Evolutionary conservation across 2,329 filamentous ascomycete species (phyloP).

Genomic region (Venturia carpophila): DNA sequence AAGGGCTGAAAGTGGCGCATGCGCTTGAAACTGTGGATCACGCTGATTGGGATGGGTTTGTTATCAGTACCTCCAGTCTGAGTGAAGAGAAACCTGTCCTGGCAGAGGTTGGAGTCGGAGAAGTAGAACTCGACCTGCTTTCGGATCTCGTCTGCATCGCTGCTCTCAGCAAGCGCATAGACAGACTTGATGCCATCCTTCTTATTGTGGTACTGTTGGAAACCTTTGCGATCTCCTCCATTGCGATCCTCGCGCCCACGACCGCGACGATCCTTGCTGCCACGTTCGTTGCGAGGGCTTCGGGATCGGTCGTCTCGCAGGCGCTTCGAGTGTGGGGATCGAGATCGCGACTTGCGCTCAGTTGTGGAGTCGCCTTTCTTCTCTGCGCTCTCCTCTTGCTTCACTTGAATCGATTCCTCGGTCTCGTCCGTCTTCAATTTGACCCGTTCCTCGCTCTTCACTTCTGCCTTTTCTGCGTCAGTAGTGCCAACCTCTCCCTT

Average conservation of each 20-base stretch:
- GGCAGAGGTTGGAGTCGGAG: conserved; percentile 79
- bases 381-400: neutral
- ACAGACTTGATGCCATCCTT: conserved; percentile 60
- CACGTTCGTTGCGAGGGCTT: neutral
- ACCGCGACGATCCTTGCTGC: neutral
- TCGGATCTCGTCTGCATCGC: conserved; percentile 73
- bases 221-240: conserved; percentile 2
- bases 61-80: conserved; percentile 72
- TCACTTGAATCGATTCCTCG: neutral
- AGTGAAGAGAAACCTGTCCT: conserved; percentile 79
- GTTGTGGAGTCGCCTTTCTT: neutral
- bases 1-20: conserved; percentile 94
- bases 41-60: conserved; percentile 68
- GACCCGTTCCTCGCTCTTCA: neutral
- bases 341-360: conserved; percentile 2
- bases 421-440: neutral
- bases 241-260: conserved; percentile 8
- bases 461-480: conserved; percentile 5
- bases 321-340: neutral
- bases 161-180: conserved; percentile 55
- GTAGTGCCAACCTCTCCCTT: neutral
- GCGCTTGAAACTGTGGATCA: conserved; percentile 81
- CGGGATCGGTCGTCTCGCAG: conserved; percentile 3
- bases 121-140: conserved; percentile 96
- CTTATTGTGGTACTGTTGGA: neutral